Base-by-base conservation (phyloP, 768 basidiomycete genomes). In the Lepiota subincarnata region DNA sequence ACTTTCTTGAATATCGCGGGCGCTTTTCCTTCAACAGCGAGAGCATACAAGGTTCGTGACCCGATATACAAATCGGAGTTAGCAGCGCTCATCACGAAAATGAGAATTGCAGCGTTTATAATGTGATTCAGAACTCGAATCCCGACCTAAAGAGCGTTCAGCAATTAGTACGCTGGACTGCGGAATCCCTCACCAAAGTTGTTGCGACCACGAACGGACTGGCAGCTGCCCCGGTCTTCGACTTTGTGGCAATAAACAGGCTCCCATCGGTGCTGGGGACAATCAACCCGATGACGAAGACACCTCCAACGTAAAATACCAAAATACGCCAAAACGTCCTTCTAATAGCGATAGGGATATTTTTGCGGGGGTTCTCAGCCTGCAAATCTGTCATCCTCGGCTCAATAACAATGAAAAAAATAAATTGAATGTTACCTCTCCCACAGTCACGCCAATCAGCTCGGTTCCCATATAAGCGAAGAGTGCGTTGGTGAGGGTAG, bases 401-500 rank as follows among this genome's bases (percentile, higher is more conserved):
- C 22, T 48, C 13, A 19, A 46, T 48, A 38, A 54, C 2, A 35
- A 26, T 35, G 20, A 13, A 14, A 26, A 4, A 34, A 40, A 13
- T 10, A 34, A 40, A 13, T 10, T 22, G 28, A 47, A 43, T 6
- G 31, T 6, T 53, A 73, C 71, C 61, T 78, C 76, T 60, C 76
- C 76, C n/a, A 78, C 76, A 35, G 76, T 77, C 3, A 76, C 81
- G 62, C 87, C 87, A 55, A 92, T 82, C 14, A 89, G 73, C 66
- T 92, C 88, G 16, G 87, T 92, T 26, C 87, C 85, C 54, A 84
- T 80, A 64, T 79, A 84, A 12, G 86, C 83, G 68, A 90, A 89
- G 3, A 86, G 72, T 20, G 84, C 87, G 57, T 84, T 89, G 43
- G 81, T 84, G 41, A 89, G 67, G 3, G 84, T 83, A 13, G 80